Conservation (phyloP, 108 stramenopile species). For the Ochromonas danica region DNA sequence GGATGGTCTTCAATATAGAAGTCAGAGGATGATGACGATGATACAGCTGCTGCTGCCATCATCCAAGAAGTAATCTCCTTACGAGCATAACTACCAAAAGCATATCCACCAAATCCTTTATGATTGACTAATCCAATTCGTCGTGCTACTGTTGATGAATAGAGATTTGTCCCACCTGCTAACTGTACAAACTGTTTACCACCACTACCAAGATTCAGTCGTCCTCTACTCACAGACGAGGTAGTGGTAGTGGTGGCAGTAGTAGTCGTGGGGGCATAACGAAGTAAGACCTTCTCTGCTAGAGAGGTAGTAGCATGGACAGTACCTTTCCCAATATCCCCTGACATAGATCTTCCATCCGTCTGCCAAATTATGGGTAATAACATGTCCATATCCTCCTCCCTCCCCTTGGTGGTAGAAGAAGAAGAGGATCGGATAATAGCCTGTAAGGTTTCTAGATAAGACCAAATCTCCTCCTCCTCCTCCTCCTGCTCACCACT, state of each 20-base stretch:
- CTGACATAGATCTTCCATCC: constrained; percentile 55
- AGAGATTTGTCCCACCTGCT: constrained; percentile 49
- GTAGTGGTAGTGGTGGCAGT: too few species aligned
- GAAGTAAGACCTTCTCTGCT: constrained; percentile 48
- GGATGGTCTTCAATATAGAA: too few species aligned
- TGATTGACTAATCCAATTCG: not conserved
- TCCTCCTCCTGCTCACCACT: too few species aligned
- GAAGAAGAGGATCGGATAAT: not conserved
- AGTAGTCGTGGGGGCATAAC: too few species aligned
- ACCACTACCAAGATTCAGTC: constrained; percentile 24
- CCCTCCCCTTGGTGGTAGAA: not conserved
- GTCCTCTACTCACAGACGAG: constrained; percentile 23
- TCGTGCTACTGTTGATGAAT: constrained; percentile 33
- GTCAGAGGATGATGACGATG: too few species aligned
- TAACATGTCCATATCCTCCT: not conserved
- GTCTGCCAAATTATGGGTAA: constrained; percentile 34
- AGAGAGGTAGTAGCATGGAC: constrained; percentile 38
- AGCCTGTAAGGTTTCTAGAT: constrained; percentile 38
- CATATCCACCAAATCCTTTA: constrained; percentile 40
- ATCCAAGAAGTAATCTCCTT: too few species aligned
- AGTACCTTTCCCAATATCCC: constrained; percentile 51
- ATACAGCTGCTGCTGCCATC: too few species aligned
- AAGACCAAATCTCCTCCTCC: constrained; percentile 25
- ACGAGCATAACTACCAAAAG: constrained; percentile 8
- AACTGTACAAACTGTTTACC: constrained; percentile 51